Evolutionary conservation across 805 yeast species (phyloP).

Genomic region (Metschnikowia colocasiae): DNA sequence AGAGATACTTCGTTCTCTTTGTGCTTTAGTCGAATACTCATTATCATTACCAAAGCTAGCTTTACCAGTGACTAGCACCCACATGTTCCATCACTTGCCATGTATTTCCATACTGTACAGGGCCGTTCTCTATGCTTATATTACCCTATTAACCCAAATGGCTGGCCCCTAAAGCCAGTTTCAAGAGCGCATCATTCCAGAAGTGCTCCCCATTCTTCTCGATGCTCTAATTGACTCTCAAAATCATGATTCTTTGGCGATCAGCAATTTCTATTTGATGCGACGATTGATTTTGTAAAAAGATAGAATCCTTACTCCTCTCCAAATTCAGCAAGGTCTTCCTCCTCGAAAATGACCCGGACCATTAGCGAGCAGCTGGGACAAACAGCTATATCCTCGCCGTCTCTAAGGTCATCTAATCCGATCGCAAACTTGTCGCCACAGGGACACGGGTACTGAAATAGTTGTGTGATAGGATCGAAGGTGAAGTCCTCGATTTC

Average conservation of each 20-base stretch:
- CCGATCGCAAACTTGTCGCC: constrained; percentile 90
- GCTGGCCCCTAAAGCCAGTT: neutral
- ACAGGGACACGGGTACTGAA: constrained; percentile 97
- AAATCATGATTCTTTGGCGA: neutral
- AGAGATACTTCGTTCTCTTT: too few relatives aligned
- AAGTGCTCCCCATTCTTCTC: neutral
- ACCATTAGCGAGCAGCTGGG: constrained; percentile 95
- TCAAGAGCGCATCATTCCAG: neutral
- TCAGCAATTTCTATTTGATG: neutral
- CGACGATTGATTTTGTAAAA: too few relatives aligned
- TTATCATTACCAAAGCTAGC: too few relatives aligned
- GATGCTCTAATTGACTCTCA: too few relatives aligned
- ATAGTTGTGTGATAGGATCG: constrained; percentile 75
- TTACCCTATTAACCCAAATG: too few relatives aligned
- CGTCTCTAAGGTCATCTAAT: constrained; percentile 81
- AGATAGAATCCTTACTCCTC: neutral
- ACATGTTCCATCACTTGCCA: too few relatives aligned
- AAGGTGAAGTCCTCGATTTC: constrained; percentile 96
- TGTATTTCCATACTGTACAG: too few relatives aligned
- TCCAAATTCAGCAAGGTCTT: constrained; percentile 46
- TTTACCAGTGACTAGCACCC: too few relatives aligned
- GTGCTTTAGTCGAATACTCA: too few relatives aligned
- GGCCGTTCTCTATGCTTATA: too few relatives aligned
- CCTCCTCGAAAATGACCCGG: constrained; percentile 79
- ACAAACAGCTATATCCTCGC: constrained; percentile 92